A percentile compares a stretch with the other conserved stretches of the same genome.
Evolutionary conservation across 2,329 filamentous ascomycete species (phyloP).

Genomic region (Xylaria sp.): DNA sequence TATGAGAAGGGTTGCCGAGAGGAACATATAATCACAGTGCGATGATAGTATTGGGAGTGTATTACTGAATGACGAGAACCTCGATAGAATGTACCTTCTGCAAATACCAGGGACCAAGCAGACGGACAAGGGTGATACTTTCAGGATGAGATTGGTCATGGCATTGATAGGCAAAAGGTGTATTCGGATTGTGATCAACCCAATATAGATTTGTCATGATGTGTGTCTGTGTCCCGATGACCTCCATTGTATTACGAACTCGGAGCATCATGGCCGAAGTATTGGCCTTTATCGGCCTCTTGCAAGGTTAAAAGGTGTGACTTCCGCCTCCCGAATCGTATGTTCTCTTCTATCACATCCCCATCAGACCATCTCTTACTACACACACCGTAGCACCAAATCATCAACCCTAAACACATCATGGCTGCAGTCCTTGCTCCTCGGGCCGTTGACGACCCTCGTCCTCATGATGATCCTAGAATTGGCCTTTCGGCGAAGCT

Average conservation of each 20-base stretch:
- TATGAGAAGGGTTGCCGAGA: not conserved
- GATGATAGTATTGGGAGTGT: not conserved
- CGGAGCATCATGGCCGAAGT: not conserved
- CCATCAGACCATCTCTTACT: not conserved
- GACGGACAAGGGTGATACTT: not conserved
- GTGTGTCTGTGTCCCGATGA: not conserved
- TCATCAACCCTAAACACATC: not conserved
- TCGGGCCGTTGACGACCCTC: not conserved
- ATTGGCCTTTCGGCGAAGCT: not conserved
- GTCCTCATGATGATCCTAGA: slow-evolving; percentile 4
- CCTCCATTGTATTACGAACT: not conserved
- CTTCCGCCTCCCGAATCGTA: not conserved
- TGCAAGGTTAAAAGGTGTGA: not conserved
- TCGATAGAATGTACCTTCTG: not conserved
- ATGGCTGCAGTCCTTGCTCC: slow-evolving; percentile 1
- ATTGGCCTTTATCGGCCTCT: not conserved
- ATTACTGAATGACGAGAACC: not conserved
- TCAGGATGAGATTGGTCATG: not conserved
- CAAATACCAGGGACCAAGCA: not conserved
- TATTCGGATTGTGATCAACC: not conserved
- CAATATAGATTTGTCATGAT: not conserved
- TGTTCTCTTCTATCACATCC: not conserved
- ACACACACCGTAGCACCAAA: not conserved
- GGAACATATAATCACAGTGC: not conserved
- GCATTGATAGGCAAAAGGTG: not conserved